Evolutionary conservation across 2,329 filamentous ascomycete genomes (phyloP).

Genomic region (Verticillium nubilum): DNA sequence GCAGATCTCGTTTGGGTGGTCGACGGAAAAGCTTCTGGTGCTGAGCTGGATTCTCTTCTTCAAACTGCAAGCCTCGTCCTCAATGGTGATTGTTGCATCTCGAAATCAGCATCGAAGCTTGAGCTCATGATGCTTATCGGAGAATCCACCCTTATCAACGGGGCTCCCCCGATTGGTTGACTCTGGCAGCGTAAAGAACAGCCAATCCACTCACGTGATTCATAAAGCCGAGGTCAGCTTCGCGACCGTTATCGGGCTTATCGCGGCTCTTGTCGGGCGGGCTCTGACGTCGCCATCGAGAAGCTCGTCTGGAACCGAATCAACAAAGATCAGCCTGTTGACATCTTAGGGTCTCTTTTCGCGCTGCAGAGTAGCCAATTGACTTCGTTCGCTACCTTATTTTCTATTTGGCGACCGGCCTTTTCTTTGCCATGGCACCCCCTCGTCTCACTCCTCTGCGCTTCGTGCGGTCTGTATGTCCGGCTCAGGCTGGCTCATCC

Average conservation of each 20-base stretch:
- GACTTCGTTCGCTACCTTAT: not conserved
- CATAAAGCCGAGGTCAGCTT: not conserved
- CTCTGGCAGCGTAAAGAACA: not conserved
- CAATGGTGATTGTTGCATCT: not conserved
- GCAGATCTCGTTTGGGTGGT: not conserved
- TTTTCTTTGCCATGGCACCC: conserved; percentile 5
- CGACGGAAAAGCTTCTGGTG: not conserved
- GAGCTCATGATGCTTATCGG: not conserved
- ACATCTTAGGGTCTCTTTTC: not conserved
- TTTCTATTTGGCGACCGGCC: not conserved
- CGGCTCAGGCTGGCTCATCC: not conserved
- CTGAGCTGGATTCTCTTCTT: not conserved
- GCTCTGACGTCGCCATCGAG: not conserved
- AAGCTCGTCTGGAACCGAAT: not conserved
- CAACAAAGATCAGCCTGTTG: not conserved
- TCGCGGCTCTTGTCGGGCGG: not conserved
- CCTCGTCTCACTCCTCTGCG: conserved; percentile 12
- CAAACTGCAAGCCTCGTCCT: not conserved
- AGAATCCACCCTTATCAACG: not conserved
- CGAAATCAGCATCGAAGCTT: not conserved
- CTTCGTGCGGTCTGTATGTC: conserved; percentile 50
- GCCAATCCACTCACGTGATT: not conserved
- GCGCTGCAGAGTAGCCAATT: not conserved
- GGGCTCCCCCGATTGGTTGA: not conserved
- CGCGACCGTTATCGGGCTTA: not conserved